These are phyloP conservation scores for Elongisporangium undulatum DNA, from an alignment of 352 stramenopile species.

Conservation along the genomic window DNA sequence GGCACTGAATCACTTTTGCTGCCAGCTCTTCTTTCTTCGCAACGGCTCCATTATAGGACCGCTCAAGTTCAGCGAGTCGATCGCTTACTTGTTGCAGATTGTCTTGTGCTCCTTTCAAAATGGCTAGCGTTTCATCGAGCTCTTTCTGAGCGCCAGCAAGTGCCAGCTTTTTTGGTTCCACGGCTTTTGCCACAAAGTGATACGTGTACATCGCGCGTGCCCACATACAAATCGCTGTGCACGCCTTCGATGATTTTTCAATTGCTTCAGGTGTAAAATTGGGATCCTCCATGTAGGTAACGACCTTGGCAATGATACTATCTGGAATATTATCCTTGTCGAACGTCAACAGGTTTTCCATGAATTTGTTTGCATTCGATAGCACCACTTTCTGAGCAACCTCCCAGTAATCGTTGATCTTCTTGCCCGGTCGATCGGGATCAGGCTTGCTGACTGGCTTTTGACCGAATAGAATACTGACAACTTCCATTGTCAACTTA, in stretches of 20 bases:
- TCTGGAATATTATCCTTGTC: slow-evolving; percentile 94
- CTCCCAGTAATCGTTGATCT: slow-evolving; percentile 91
- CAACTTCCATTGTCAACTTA: slow-evolving; percentile 91
- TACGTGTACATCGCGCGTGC: slow-evolving; percentile 93
- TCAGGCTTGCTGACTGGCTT: slow-evolving; percentile 88
- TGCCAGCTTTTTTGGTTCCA: slow-evolving; percentile 91
- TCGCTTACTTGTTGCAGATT: slow-evolving; percentile 81
- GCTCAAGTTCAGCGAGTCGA: slow-evolving; percentile 87
- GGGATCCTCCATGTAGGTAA: slow-evolving; percentile 85
- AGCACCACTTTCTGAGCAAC: slow-evolving; percentile 88
- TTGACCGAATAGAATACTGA: slow-evolving; percentile 89
- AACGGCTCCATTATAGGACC: slow-evolving; percentile 84
- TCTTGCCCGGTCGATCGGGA: slow-evolving; percentile 85
- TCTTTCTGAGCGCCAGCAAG: slow-evolving; percentile 79
- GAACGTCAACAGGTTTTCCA: slow-evolving; percentile 86
- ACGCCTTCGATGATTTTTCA: slow-evolving; percentile 90
- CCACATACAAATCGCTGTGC: slow-evolving; percentile 92
- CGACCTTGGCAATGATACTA: slow-evolving; percentile 77
- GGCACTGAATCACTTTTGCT: slow-evolving; percentile 73
- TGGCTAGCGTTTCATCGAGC: slow-evolving; percentile 83
- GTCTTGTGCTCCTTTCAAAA: slow-evolving; percentile 83
- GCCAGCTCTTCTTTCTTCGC: slow-evolving; percentile 86
- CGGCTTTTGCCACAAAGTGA: slow-evolving; percentile 88
- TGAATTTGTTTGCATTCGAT: slow-evolving; percentile 91
- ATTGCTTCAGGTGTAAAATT: slow-evolving; percentile 91